phyloP scores from a whole-genome alignment of 2,329 filamentous ascomycete genomes.

The Sclerotinia nivalis region DNA sequence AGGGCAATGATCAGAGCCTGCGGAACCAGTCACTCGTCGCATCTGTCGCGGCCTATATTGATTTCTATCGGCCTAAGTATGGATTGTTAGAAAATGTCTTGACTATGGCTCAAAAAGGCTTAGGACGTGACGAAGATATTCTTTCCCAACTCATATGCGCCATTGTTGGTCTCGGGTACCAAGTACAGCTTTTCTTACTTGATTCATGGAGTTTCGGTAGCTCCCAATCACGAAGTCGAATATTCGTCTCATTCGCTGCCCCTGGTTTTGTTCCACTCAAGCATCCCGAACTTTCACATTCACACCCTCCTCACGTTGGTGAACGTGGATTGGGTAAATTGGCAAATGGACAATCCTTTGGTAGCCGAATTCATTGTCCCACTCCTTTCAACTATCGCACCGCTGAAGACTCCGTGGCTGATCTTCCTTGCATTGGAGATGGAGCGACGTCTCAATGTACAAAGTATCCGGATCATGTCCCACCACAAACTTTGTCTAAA shows the following conservation, averaged over 20 bases:
- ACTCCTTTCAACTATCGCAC: constrained; percentile 63
- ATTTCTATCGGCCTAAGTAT: constrained; percentile 74
- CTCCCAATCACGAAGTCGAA: constrained; percentile 62
- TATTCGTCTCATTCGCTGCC: constrained; percentile 72
- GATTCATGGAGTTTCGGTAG: constrained; percentile 71
- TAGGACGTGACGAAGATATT: constrained; percentile 58
- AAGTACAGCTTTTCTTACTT: constrained; percentile 65
- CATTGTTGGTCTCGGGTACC: constrained; percentile 76
- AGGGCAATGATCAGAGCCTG: constrained; percentile 54
- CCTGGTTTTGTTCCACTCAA: constrained; percentile 60
- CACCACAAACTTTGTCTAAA: constrained; percentile 45
- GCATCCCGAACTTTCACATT: constrained; percentile 62
- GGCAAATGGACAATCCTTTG: constrained; percentile 61
- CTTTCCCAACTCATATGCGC: constrained; percentile 73
- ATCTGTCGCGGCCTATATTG: constrained; percentile 72
- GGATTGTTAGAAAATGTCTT: constrained; percentile 77
- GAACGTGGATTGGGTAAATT: constrained; percentile 54
- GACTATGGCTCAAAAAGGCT: constrained; percentile 55
- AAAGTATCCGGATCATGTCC: constrained; percentile 64
- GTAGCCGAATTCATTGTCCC: constrained; percentile 49
- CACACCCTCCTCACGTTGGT: constrained; percentile 49
- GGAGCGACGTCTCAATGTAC: constrained; percentile 62
- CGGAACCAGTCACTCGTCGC: constrained; percentile 77
- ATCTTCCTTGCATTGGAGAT: constrained; percentile 65
- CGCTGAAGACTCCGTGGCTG: constrained; percentile 54